phyloP scores from a whole-genome alignment of 2,329 filamentous ascomycete genomes.

The Neonectria magnoliae region DNA sequence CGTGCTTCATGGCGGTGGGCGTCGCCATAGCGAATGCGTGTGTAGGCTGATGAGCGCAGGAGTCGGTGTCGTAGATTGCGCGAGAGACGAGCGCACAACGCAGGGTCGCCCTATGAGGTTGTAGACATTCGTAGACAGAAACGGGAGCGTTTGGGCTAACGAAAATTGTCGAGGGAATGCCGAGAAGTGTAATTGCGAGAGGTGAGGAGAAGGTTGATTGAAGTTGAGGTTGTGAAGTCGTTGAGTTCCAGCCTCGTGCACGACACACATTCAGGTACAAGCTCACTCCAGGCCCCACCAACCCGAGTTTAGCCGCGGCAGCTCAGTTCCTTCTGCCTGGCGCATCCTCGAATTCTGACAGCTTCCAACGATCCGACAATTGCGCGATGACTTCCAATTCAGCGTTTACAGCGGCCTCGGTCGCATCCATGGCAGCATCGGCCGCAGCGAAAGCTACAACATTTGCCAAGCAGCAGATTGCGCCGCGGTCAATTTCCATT shows the following conservation, averaged over 20 bases:
- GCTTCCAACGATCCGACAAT: conserved; percentile 1
- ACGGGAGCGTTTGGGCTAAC: neutral
- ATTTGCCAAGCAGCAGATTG: conserved; percentile 18
- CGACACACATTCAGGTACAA: neutral
- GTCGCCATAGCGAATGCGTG: conserved; percentile 55
- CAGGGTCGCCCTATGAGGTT: conserved; percentile 4
- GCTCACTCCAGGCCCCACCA: conserved; percentile 3
- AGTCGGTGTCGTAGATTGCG: conserved; percentile 13
- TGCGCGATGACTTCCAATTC: conserved; percentile 6
- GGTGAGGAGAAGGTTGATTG: neutral
- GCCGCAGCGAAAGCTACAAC: conserved; percentile 17
- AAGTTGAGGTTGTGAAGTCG: conserved; percentile 4
- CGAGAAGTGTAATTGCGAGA: neutral
- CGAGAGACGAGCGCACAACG: conserved; percentile 17
- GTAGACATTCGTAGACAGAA: conserved; percentile 5
- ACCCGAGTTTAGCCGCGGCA: conserved; percentile 16
- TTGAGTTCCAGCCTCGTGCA: conserved; percentile 7
- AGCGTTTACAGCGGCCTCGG: neutral
- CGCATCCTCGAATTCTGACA: neutral
- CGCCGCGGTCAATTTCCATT: conserved; percentile 58
- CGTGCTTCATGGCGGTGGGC: conserved; percentile 61
- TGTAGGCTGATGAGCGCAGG: neutral
- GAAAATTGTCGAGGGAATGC: conserved; percentile 10
- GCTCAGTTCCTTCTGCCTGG: neutral
- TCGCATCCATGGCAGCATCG: neutral